Conservation (phyloP, 192 early-diverging fungal genomes). For the Geosiphon pyriformis region DNA sequence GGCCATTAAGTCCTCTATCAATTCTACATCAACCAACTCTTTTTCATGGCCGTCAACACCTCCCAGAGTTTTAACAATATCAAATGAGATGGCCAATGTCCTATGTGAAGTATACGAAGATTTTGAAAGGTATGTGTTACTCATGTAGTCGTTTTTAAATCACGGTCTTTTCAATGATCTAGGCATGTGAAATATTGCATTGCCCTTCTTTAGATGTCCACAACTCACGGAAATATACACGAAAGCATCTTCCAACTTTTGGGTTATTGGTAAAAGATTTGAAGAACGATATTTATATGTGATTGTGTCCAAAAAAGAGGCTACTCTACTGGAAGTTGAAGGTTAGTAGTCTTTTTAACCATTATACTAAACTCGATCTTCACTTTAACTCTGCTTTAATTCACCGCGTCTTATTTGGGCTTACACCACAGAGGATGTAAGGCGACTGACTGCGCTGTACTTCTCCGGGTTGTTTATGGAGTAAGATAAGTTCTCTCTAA, state of each 20-base stretch:
- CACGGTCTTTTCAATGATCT: not conserved
- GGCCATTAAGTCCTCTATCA: constrained; percentile 43
- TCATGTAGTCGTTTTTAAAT: not conserved
- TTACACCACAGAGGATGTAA: too few species aligned
- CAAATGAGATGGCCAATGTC: constrained; percentile 44
- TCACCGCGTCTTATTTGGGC: too few species aligned
- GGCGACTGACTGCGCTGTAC: too few species aligned
- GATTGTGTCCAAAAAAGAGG: constrained; percentile 53
- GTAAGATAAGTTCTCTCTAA: too few species aligned
- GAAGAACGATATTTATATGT: constrained; percentile 50
- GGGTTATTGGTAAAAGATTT: constrained; percentile 49
- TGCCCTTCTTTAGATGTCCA: constrained; percentile 28
- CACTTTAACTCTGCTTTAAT: too few species aligned
- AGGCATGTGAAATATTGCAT: not conserved
- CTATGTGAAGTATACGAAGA: constrained; percentile 49
- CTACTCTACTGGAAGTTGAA: constrained; percentile 48
- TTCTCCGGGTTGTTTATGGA: too few species aligned
- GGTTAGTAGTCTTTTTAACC: too few species aligned
- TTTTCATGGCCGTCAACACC: not conserved
- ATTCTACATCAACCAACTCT: constrained; percentile 23
- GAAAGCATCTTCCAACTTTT: constrained; percentile 45
- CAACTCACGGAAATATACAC: constrained; percentile 47
- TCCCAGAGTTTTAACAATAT: constrained; percentile 33
- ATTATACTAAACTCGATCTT: too few species aligned
- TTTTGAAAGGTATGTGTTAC: constrained; percentile 38